These are phyloP conservation scores for Cercospora janseana DNA, from an alignment of 2,329 filamentous ascomycete genomes.

Conservation along the genomic window DNA sequence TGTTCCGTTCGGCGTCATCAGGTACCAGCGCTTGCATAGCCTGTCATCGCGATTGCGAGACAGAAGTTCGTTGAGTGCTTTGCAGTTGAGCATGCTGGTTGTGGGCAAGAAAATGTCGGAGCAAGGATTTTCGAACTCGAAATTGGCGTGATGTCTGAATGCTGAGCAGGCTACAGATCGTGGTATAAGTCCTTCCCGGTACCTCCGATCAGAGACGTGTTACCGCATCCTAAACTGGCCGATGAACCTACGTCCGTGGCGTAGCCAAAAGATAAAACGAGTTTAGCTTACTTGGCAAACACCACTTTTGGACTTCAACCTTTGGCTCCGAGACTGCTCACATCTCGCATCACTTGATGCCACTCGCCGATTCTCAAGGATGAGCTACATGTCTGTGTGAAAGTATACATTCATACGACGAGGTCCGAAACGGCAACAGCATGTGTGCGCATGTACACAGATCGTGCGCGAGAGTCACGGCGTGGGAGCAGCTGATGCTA, in stretches of 20 bases:
- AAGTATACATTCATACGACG: no score
- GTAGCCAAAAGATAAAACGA: background rate
- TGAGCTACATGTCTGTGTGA: no score
- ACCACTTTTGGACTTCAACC: background rate
- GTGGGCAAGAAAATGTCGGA: background rate
- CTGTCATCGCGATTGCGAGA: constrained; percentile 44
- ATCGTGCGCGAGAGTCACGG: no score
- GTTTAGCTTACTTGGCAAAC: background rate
- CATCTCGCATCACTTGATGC: background rate
- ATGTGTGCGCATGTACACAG: no score
- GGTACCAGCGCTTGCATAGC: constrained; percentile 46
- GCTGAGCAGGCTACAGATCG: background rate
- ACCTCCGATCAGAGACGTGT: no score
- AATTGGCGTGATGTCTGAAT: background rate
- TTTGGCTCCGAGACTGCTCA: background rate
- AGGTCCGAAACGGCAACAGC: no score
- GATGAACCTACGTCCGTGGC: no score
- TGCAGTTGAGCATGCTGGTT: constrained; percentile 43
- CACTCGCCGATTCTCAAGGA: background rate
- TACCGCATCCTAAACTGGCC: no score
- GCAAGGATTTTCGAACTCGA: background rate
- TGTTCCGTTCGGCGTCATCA: constrained; percentile 54
- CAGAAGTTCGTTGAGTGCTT: constrained; percentile 45
- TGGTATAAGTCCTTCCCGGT: background rate
- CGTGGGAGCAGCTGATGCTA: no score